phyloP scores from a whole-genome alignment of 768 basidiomycete species.

The Auricularia heimuer region DNA sequence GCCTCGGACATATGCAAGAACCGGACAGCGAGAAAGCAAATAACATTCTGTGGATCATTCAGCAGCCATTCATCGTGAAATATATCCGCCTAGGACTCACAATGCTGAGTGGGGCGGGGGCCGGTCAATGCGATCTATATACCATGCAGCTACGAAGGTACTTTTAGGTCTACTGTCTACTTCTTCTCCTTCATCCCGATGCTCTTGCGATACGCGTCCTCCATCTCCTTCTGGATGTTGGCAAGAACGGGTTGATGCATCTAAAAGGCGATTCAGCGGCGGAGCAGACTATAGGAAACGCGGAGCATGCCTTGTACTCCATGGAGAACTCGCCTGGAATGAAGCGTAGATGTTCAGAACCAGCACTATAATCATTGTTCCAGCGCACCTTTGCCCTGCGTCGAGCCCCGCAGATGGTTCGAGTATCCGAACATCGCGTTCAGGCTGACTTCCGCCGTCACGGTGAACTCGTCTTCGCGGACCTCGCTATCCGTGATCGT shows the following conservation, averaged over 20 bases:
- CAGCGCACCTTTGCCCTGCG: conserved; percentile 87
- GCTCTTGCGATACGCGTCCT: conserved; percentile 77
- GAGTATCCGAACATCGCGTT: conserved; percentile 99
- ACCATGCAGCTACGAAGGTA: neutral
- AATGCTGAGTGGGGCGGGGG: neutral
- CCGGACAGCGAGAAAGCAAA: neutral
- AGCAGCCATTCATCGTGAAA: neutral
- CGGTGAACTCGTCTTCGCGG: conserved; percentile 92
- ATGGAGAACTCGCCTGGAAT: conserved; percentile 34
- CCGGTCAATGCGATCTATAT: neutral
- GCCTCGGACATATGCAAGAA: neutral
- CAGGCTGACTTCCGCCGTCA: conserved; percentile 81
- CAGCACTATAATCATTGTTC: no score
- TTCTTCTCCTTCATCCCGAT: conserved; percentile 53
- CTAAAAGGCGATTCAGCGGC: conserved; percentile 25
- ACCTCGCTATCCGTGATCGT: conserved; percentile 94
- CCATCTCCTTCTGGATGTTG: conserved; percentile 78
- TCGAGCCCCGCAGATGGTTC: conserved; percentile 81
- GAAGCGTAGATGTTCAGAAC: conserved; percentile 28
- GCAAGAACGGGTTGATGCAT: conserved; percentile 77
- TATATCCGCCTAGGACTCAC: neutral
- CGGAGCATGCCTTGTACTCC: conserved; percentile 47
- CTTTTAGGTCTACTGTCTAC: conserved; percentile 25
- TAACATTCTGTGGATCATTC: neutral
- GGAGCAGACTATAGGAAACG: neutral